Conservation (phyloP, 768 basidiomycete species). For the Kwoniella dendrophila region DNA sequence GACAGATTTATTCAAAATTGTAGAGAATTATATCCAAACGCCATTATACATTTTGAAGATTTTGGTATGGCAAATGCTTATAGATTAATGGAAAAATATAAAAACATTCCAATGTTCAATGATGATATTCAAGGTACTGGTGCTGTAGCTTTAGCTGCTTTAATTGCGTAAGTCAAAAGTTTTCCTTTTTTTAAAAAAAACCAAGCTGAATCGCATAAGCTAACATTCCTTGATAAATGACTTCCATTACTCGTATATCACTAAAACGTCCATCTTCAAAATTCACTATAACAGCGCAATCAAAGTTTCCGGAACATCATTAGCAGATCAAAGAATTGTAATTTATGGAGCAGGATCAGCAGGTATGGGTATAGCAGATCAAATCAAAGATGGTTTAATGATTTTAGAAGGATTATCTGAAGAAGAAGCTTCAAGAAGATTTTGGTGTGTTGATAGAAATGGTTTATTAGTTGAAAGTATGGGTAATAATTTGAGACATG, state of each 20-base stretch:
- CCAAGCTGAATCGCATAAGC: not conserved
- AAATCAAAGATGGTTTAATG: slow-evolving; percentile 76
- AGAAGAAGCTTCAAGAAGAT: slow-evolving; percentile 68
- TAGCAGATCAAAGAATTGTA: slow-evolving; percentile 75
- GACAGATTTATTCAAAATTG: slow-evolving; percentile 64
- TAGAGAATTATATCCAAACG: slow-evolving; percentile 56
- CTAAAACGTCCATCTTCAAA: not conserved
- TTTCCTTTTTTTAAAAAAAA: slow-evolving; percentile 36
- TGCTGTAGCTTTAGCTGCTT: slow-evolving; percentile 62
- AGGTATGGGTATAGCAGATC: slow-evolving; percentile 70
- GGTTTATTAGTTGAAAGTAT: slow-evolving; percentile 67
- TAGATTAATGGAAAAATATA: slow-evolving; percentile 57
- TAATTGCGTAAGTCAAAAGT: slow-evolving; percentile 63
- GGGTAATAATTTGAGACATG: slow-evolving; percentile 55
- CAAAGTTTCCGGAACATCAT: slow-evolving; percentile 52
- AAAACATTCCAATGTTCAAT: slow-evolving; percentile 61
- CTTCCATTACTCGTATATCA: not conserved
- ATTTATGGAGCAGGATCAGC: slow-evolving; percentile 76
- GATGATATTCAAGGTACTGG: slow-evolving; percentile 68
- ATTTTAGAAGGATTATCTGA: slow-evolving; percentile 60
- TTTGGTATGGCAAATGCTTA: slow-evolving; percentile 57
- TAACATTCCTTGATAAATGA: not conserved
- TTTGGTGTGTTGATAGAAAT: slow-evolving; percentile 74
- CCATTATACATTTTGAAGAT: slow-evolving; percentile 56
- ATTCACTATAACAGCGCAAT: slow-evolving; percentile 41